A percentile compares a stretch with the other conserved stretches of the same genome.
These are phyloP conservation scores for Tolypocladium inflatum DNA, from an alignment of 2,329 filamentous ascomycete species.

Conservation along the genomic window DNA sequence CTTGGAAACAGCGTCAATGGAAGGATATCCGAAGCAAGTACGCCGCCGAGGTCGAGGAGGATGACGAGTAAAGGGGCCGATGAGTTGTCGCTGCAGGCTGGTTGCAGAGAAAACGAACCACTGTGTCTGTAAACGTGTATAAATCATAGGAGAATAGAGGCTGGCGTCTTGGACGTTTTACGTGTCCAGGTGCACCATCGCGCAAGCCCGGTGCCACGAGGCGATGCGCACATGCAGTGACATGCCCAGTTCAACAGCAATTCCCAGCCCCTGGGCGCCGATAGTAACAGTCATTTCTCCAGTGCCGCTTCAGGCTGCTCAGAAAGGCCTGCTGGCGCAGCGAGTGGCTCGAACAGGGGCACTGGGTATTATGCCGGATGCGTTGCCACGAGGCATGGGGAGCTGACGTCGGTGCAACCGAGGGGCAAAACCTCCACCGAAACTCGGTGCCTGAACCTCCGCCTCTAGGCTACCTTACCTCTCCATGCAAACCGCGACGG, in stretches of 20 bases:
- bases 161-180: constrained; percentile 3
- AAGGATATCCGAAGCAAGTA: constrained; percentile 96
- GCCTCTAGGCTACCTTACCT: neutral
- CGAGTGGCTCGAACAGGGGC: neutral
- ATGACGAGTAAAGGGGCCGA: constrained; percentile 35
- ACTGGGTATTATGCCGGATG: neutral
- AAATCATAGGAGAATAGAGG: constrained; percentile 21
- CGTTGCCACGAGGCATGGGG: neutral
- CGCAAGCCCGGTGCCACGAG: neutral
- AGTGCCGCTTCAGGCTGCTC: neutral
- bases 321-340: neutral
- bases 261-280: neutral
- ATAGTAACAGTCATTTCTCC: neutral
- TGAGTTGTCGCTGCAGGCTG: constrained; percentile 3
- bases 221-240: neutral
- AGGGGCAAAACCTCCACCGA: constrained; percentile 1
- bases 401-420: constrained; percentile 3
- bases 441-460: neutral
- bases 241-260: neutral
- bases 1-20: constrained; percentile 75
- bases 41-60: constrained; percentile 59
- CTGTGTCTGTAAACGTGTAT: constrained; percentile 22
- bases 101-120: constrained; percentile 4
- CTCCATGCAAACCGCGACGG: neutral
- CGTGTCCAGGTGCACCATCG: neutral